A percentile compares a stretch with the other conserved stretches of the same genome.
Evolutionary conservation across 2,329 filamentous ascomycete genomes (phyloP).

Genomic region (Fusarium coffeatum): DNA sequence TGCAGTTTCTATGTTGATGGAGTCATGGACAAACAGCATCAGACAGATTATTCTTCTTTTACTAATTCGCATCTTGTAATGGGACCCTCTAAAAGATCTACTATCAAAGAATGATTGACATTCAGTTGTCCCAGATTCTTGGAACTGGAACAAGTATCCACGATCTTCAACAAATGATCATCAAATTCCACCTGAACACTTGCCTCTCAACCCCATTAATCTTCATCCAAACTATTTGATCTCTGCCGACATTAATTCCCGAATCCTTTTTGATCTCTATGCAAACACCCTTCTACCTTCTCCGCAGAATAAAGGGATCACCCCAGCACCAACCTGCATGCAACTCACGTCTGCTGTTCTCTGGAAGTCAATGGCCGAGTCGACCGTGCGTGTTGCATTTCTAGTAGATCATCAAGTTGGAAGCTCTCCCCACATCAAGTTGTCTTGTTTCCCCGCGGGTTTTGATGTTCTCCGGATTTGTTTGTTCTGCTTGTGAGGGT

Average conservation of each 20-base stretch:
- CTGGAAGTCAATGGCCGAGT: slow-evolving; percentile 23
- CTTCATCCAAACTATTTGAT: not conserved
- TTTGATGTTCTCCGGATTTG: slow-evolving; percentile 1
- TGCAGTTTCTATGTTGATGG: not conserved
- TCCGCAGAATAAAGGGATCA: slow-evolving; percentile 13
- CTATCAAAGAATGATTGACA: not conserved
- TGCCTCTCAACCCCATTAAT: not conserved
- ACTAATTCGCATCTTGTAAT: not conserved
- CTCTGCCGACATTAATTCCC: slow-evolving; percentile 20
- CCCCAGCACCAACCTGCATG: slow-evolving; percentile 9
- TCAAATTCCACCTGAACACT: not conserved
- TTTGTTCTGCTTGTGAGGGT: not conserved
- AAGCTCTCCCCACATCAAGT: slow-evolving; percentile 10
- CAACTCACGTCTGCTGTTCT: not conserved
- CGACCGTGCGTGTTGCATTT: not conserved
- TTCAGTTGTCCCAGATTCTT: not conserved
- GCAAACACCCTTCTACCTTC: not conserved
- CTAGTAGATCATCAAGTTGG: not conserved
- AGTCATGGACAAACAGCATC: not conserved
- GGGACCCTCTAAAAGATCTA: not conserved
- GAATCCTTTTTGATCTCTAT: not conserved
- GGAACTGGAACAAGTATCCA: not conserved
- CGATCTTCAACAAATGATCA: not conserved
- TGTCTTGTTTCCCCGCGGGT: slow-evolving; percentile 2
- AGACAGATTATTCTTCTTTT: not conserved